Evolutionary conservation across 225 moss, liverwort and hornwort species (phyloP), one percentile per base, ranked within the genome.

Genomic region (Lunularia cruciata): DNA sequence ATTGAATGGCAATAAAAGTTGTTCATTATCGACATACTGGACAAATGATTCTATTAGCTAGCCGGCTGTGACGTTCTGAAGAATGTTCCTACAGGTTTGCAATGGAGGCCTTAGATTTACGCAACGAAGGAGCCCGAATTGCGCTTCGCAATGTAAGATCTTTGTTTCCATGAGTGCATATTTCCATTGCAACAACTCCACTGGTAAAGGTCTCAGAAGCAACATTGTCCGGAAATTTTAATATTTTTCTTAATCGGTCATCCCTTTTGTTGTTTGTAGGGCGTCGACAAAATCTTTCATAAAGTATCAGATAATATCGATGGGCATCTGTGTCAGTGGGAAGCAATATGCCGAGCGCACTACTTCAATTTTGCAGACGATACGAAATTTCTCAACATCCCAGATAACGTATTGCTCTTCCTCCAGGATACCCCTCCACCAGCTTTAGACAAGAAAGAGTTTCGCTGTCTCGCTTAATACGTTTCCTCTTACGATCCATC

Each of bases 31-130:
- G n/a, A n/a, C n/a, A n/a, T n/a, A n/a, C n/a, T n/a, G n/a, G n/a
- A n/a, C n/a, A n/a, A n/a, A n/a, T n/a, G n/a, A n/a, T n/a, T n/a
- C n/a, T n/a, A n/a, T n/a, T n/a, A n/a, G n/a, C n/a, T n/a, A n/a
- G n/a, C n/a, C n/a, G n/a, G n/a, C n/a, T n/a, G n/a, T n/a, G n/a
- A n/a, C n/a, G n/a, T n/a, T n/a, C n/a, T n/a, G n/a, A n/a, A n/a
- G n/a, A n/a, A n/a, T n/a, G n/a, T n/a, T n/a, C n/a, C n/a, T n/a
- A 15, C 62, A 78, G 78, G 57, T 74, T 72, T 68, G 52, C 56
- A 57, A 61, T 22, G 37, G 60, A 75, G 66, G 6, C 65, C 33
- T 51, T 79, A 18, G 22, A 61, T 47, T 18, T 79, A n/a, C 33
- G 46, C 43, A 67, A 2, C 42, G 79, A 71, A 45, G 60, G 49